A percentile compares a stretch with the other conserved stretches of the same genome.
Evolutionary conservation across 768 basidiomycete species (phyloP).

Genomic region (Amyloporia xantha): DNA sequence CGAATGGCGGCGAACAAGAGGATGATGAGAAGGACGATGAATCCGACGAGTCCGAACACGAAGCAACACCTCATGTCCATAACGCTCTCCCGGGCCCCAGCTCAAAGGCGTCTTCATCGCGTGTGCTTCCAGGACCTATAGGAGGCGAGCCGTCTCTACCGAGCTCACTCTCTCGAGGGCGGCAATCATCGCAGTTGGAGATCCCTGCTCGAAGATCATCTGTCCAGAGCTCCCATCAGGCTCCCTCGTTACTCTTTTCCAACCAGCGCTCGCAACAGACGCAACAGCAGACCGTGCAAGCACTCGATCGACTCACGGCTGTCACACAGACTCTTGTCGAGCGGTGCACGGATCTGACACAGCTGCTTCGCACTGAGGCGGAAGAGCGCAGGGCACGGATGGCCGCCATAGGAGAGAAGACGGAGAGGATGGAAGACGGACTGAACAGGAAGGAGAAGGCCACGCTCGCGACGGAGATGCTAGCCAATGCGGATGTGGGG

Average conservation of each 20-base stretch:
- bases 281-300: slow-evolving; percentile 26
- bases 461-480: slow-evolving; percentile 60
- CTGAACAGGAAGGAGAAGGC: slow-evolving; percentile 52
- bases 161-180: neutral
- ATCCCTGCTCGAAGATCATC: neutral
- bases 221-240: neutral
- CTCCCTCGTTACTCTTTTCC: neutral
- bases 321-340: slow-evolving; percentile 52
- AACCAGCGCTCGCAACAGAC: neutral
- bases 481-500: slow-evolving; percentile 53
- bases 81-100: neutral
- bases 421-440: slow-evolving; percentile 35
- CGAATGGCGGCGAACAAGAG: neutral
- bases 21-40: slow-evolving; percentile 3
- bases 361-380: slow-evolving; percentile 58
- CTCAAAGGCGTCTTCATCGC: neutral
- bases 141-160: neutral
- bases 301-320: slow-evolving; percentile 38
- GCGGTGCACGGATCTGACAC: slow-evolving; percentile 37
- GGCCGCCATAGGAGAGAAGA: slow-evolving; percentile 29
- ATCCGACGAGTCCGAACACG: slow-evolving; percentile 2
- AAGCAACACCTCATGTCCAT: neutral
- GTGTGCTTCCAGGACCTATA: neutral
- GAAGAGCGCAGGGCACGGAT: slow-evolving; percentile 60
- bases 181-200: neutral